Evolutionary conservation across 495 filamentous ascomycete species (phyloP).

Genomic region (Tetracladium setigerum): DNA sequence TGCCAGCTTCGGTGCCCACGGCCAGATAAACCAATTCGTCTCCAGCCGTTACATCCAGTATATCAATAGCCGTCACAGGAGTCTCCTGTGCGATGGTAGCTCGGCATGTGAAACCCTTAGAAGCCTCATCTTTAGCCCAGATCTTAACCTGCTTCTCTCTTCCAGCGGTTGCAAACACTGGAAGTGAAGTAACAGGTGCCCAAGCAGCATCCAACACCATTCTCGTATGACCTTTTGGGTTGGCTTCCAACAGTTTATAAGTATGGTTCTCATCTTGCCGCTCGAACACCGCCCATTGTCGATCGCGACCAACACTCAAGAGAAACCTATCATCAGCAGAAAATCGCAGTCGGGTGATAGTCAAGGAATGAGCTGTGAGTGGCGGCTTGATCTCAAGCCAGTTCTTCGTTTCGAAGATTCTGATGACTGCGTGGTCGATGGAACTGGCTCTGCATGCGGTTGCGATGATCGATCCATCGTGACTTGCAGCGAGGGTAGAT

Average conservation of each 20-base stretch:
- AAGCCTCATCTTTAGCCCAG: constrained; percentile 45
- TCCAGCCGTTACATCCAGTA: constrained; percentile 28
- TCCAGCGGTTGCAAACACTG: constrained; percentile 75
- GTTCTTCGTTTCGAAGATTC: constrained; percentile 73
- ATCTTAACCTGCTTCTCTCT: constrained; percentile 81
- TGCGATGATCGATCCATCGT: constrained; percentile 67
- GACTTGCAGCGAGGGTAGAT: constrained; percentile 74
- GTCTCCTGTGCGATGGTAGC: constrained; percentile 45
- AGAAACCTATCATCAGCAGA: constrained; percentile 64
- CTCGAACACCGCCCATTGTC: constrained; percentile 80
- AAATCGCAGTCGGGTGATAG: constrained; percentile 74
- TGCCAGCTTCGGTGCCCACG: constrained; percentile 56
- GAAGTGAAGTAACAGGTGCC: constrained; percentile 44
- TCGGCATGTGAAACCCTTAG: constrained; percentile 35
- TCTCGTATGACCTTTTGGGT: constrained; percentile 78
- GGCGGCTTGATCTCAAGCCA: constrained; percentile 88
- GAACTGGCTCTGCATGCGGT: constrained; percentile 93
- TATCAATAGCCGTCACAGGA: constrained; percentile 73
- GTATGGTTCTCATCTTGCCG: constrained; percentile 20
- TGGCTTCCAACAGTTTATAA: constrained; percentile 51
- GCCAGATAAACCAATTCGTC: constrained; percentile 39
- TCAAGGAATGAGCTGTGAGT: constrained; percentile 72
- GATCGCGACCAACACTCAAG: constrained; percentile 83
- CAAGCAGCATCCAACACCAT: constrained; percentile 87
- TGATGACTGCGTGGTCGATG: constrained; percentile 87